These are phyloP conservation scores for Dictyostelium intermedium DNA, from an alignment of 78 protist species.

Conservation along the genomic window DNA sequence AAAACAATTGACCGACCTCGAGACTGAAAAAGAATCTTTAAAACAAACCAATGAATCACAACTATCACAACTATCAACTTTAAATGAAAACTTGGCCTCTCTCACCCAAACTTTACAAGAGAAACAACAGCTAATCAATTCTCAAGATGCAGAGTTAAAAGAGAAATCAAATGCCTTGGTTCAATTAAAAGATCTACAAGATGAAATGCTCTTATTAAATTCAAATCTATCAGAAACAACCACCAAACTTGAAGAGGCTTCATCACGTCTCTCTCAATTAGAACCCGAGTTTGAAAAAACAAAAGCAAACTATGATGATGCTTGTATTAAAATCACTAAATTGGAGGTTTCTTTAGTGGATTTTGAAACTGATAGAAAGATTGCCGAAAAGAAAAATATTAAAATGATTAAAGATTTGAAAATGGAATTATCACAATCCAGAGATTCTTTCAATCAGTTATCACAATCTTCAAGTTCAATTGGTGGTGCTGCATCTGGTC, in stretches of 20 bases:
- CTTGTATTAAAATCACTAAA: neutral
- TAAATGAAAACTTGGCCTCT: neutral
- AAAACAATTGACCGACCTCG: neutral
- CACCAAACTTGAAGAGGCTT: neutral
- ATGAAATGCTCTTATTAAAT: neutral
- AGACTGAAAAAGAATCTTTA: neutral
- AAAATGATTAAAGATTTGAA: conserved; percentile 69
- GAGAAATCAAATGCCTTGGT: neutral
- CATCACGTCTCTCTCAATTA: neutral
- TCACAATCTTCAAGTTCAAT: conserved; percentile 3
- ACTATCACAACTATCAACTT: neutral
- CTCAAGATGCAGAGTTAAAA: neutral
- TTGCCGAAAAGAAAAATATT: conserved; percentile 38
- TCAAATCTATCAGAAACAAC: neutral
- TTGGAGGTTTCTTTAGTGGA: conserved; percentile 38
- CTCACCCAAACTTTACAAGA: neutral
- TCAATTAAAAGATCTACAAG: neutral
- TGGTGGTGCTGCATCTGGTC: neutral
- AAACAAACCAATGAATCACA: neutral
- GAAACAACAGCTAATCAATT: neutral
- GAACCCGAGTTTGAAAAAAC: conserved; percentile 20
- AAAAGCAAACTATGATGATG: conserved; percentile 4
- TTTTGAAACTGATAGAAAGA: conserved; percentile 56
- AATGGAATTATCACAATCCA: conserved; percentile 48
- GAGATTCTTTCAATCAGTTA: conserved; percentile 12